Percentiles rank a stretch among this genome's conserved stretches.
phyloP scores from a whole-genome alignment of 2,329 filamentous ascomycete genomes.

The Colletotrichum shisoi region DNA sequence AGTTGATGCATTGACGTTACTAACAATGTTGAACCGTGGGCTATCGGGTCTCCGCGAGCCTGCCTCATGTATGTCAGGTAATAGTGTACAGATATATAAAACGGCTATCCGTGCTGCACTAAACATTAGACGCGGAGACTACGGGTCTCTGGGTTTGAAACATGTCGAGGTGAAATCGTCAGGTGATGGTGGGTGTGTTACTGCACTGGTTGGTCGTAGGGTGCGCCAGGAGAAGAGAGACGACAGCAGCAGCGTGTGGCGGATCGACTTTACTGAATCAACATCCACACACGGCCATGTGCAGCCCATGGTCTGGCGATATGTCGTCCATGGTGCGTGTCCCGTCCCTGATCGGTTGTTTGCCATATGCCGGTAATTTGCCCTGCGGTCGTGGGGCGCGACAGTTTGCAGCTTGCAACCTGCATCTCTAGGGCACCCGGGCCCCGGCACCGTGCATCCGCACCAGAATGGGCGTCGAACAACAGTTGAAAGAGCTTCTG shows the following conservation, averaged over 20 bases:
- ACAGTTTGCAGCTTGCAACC: conserved; percentile 31
- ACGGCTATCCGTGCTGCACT: too few relatives aligned
- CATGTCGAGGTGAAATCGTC: conserved; percentile 19
- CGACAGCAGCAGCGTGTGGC: not conserved
- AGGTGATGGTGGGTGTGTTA: conserved; percentile 5
- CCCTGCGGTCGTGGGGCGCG: conserved; percentile 21
- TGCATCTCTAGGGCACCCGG: conserved; percentile 13
- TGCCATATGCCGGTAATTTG: conserved; percentile 7
- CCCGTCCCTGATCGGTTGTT: not conserved
- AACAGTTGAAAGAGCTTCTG: conserved; percentile 8
- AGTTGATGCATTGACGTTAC: conserved; percentile 1
- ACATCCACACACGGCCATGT: conserved; percentile 2
- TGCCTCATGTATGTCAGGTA: not conserved
- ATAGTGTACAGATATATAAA: too few relatives aligned
- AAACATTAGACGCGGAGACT: too few relatives aligned
- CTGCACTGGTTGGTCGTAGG: not conserved
- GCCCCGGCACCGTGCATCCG: conserved; percentile 17
- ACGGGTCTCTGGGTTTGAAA: conserved; percentile 23
- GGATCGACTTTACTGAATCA: conserved; percentile 1
- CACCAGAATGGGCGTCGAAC: conserved; percentile 21
- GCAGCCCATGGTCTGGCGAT: not conserved
- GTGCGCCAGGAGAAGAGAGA: conserved; percentile 2
- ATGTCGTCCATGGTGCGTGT: not conserved
- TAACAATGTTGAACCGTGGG: not conserved
- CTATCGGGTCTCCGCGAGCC: not conserved